Conservation (phyloP, 805 yeast genomes). For the Ogataea glucozyma region DNA sequence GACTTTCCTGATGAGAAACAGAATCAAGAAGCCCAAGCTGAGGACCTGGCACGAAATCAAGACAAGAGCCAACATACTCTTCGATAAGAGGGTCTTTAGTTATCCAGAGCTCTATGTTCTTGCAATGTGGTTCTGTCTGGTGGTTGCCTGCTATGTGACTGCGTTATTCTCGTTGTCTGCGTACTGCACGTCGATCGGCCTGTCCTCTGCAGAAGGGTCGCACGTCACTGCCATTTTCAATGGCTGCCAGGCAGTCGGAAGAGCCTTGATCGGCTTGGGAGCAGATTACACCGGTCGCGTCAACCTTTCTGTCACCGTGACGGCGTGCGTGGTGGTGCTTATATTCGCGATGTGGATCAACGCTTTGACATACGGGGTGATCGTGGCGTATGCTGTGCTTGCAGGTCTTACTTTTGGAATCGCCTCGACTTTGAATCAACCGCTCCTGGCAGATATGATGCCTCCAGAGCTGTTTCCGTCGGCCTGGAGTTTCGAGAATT, state of each 20-base stretch:
- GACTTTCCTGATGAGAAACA: slow-evolving; percentile 45
- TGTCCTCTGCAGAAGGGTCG: slow-evolving; percentile 44
- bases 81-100: slow-evolving; percentile 24
- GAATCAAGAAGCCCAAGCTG: slow-evolving; percentile 31
- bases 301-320: slow-evolving; percentile 41
- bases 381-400: slow-evolving; percentile 40
- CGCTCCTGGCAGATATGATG: slow-evolving; percentile 34
- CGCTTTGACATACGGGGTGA: slow-evolving; percentile 35
- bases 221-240: slow-evolving; percentile 47
- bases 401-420: slow-evolving; percentile 50
- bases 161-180: slow-evolving; percentile 50
- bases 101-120: slow-evolving; percentile 18
- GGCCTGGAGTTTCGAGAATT: slow-evolving; percentile 32
- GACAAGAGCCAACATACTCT: slow-evolving; percentile 21
- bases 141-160: slow-evolving; percentile 44
- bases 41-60: slow-evolving; percentile 20
- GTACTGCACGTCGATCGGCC: slow-evolving; percentile 50
- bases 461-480: slow-evolving; percentile 32
- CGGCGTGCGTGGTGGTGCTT: slow-evolving; percentile 37
- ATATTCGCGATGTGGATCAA: slow-evolving; percentile 49
- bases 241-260: slow-evolving; percentile 49
- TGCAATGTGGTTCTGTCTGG: slow-evolving; percentile 34
- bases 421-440: slow-evolving; percentile 34
- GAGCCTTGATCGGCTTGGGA: slow-evolving; percentile 48
- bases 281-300: slow-evolving; percentile 51